phyloP scores from a whole-genome alignment of 345 rosid species.

The Brassica rapa region DNA sequence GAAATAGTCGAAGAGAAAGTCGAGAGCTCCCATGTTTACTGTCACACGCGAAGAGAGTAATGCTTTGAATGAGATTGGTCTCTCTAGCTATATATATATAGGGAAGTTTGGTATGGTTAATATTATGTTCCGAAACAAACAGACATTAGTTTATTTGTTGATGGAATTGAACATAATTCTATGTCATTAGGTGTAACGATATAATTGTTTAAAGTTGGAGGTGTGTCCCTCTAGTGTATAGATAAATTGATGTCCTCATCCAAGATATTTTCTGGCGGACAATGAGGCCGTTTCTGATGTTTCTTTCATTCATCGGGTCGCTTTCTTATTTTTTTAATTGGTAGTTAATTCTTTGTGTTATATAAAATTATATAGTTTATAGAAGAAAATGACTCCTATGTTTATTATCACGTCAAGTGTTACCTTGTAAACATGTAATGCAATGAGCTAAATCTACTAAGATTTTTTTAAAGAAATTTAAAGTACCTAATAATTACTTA shows the following conservation, averaged over 20 bases:
- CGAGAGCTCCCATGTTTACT: slow-evolving; percentile 46
- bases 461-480: neutral
- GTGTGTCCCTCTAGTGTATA: slow-evolving; percentile 15
- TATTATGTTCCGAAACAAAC: slow-evolving; percentile 10
- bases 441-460: neutral
- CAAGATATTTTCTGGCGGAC: slow-evolving; percentile 11
- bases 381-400: neutral
- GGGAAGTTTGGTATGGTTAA: slow-evolving; percentile 11
- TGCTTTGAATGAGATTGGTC: neutral
- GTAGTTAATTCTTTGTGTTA: neutral
- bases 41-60: neutral
- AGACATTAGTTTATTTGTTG: neutral
- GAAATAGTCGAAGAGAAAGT: slow-evolving; percentile 39
- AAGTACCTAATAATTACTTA: neutral
- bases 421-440: slow-evolving; percentile 1
- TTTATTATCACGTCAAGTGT: neutral
- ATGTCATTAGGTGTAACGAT: slow-evolving; percentile 24
- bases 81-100: slow-evolving; percentile 16
- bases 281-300: slow-evolving; percentile 27
- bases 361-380: neutral
- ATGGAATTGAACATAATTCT: slow-evolving; percentile 2
- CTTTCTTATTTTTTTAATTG: neutral
- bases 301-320: slow-evolving; percentile 17
- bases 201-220: neutral
- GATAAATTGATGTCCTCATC: slow-evolving; percentile 6